Conservation (phyloP, 176 grass and related monocot genomes). For the Oryza coarctata region DNA sequence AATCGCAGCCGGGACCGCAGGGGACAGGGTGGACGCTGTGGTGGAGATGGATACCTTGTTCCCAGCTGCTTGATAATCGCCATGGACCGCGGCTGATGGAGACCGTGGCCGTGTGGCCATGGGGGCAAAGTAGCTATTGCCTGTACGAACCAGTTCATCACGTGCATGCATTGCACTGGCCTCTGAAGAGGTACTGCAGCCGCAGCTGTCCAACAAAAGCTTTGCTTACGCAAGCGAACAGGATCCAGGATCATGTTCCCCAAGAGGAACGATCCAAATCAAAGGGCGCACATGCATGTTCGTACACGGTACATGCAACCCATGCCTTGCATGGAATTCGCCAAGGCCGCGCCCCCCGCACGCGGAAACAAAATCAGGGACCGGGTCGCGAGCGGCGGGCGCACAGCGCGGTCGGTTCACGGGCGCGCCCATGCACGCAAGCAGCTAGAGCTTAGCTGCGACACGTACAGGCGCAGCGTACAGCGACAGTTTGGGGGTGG, state of each 20-base stretch:
- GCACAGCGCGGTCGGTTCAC: constrained; percentile 30
- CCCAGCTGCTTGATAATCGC: too few species aligned
- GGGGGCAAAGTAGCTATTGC: not conserved
- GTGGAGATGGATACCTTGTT: too few species aligned
- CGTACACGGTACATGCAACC: not conserved
- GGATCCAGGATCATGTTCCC: not conserved
- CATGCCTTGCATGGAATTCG: not conserved
- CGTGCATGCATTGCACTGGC: not conserved
- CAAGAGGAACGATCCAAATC: not conserved
- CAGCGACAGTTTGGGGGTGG: constrained; percentile 8
- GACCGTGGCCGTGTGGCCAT: not conserved
- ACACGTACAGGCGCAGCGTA: not conserved
- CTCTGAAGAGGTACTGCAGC: not conserved
- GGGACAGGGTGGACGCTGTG: too few species aligned
- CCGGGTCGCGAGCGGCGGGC: not conserved
- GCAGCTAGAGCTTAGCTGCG: not conserved
- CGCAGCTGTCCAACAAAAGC: not conserved
- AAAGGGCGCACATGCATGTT: not conserved
- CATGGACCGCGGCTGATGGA: not conserved
- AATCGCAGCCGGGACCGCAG: too few species aligned
- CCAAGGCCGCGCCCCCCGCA: not conserved
- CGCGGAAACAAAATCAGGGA: constrained; percentile 11
- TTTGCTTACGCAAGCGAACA: not conserved
- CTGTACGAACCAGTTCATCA: not conserved
- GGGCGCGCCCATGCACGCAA: constrained; percentile 17